These are phyloP conservation scores for Mentha longifolia DNA, from an alignment of 257 asterid species.

Conservation along the genomic window DNA sequence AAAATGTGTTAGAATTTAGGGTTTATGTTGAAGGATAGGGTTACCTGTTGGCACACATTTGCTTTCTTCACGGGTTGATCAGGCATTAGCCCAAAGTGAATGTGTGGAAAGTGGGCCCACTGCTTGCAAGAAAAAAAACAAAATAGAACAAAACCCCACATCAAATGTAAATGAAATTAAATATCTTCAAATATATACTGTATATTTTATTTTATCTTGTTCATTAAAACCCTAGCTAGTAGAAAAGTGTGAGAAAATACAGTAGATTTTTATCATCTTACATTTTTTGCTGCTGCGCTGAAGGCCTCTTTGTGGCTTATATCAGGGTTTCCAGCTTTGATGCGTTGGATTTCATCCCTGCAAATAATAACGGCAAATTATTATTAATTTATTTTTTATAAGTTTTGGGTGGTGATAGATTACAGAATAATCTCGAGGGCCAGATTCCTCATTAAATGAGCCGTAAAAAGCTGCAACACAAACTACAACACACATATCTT, in stretches of 20 bases:
- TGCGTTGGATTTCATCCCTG: constrained; percentile 99
- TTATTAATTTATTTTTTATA: too few species aligned
- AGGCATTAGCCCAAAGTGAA: constrained; percentile 97
- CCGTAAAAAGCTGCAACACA: constrained; percentile 49
- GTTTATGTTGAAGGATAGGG: constrained; percentile 25
- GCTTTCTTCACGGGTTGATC: constrained; percentile 98
- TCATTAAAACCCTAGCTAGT: too few species aligned
- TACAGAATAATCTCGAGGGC: constrained; percentile 29
- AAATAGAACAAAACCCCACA: background rate
- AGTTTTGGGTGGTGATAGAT: background rate
- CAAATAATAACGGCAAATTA: constrained; percentile 10
- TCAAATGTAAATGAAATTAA: background rate
- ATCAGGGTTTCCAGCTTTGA: constrained; percentile 99
- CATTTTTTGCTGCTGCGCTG: constrained; percentile 99
- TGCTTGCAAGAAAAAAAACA: constrained; percentile 17
- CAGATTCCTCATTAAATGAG: constrained; percentile 28
- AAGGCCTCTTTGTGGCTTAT: constrained; percentile 99
- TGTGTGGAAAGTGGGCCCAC: constrained; percentile 99
- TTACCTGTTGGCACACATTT: constrained; percentile 91
- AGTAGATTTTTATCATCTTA: constrained; percentile 46
- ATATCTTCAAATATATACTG: background rate
- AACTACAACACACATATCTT: constrained; percentile 10
- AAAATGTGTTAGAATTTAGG: constrained; percentile 39
- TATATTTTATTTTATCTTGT: background rate
- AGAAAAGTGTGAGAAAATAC: background rate